Evolutionary conservation across 805 yeast species (phyloP).

Genomic region (Starmerella bombicola): DNA sequence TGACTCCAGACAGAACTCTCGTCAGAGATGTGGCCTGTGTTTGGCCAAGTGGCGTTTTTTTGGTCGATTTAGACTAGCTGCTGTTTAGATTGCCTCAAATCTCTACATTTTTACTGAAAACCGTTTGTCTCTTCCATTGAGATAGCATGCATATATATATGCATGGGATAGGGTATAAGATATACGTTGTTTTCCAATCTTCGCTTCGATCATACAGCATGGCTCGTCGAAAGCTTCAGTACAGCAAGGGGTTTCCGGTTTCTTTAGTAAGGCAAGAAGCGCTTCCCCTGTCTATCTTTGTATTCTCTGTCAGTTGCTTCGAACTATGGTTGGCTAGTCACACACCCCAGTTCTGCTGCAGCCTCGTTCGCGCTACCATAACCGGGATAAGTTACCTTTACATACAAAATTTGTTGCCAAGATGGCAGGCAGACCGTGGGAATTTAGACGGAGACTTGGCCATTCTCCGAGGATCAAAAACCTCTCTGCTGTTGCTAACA

Average conservation of each 20-base stretch:
- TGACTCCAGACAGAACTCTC: conserved; percentile 27
- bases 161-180: too few relatives aligned
- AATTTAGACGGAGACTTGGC: conserved; percentile 6
- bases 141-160: too few relatives aligned
- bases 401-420: neutral
- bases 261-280: neutral
- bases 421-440: conserved; percentile 2
- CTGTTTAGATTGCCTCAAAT: too few relatives aligned
- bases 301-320: neutral
- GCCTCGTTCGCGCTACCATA: conserved; percentile 4
- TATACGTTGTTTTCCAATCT: too few relatives aligned
- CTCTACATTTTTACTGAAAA: neutral
- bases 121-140: too few relatives aligned
- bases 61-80: conserved; percentile 35
- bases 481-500: conserved; percentile 6
- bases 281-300: neutral
- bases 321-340: neutral
- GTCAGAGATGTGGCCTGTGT: conserved; percentile 37
- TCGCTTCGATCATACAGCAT: too few relatives aligned
- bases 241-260: conserved; percentile 6
- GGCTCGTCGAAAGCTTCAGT: conserved; percentile 4
- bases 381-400: neutral
- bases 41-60: conserved; percentile 53
- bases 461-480: conserved; percentile 1
- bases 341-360: neutral